phyloP scores from a whole-genome alignment of 2,329 filamentous ascomycete genomes.

The Cordyceps militaris region DNA sequence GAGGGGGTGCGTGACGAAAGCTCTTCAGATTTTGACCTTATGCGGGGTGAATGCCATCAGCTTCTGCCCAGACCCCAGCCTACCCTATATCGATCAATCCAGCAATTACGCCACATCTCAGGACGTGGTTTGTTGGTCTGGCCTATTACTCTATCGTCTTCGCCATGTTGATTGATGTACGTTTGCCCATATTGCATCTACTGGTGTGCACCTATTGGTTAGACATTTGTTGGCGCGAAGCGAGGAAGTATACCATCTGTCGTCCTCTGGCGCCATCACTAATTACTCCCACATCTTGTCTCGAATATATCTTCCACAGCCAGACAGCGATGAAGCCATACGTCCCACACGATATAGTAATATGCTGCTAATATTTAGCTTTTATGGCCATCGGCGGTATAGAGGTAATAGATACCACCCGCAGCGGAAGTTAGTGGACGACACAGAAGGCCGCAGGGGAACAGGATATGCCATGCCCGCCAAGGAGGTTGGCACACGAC shows the following conservation, averaged over 20 bases:
- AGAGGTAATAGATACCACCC: constrained; percentile 19
- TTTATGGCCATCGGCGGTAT: not conserved
- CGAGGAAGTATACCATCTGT: no score
- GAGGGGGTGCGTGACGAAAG: not conserved
- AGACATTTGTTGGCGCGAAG: no score
- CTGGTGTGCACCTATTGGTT: no score
- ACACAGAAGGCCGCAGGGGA: constrained; percentile 10
- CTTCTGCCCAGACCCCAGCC: not conserved
- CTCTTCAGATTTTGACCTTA: not conserved
- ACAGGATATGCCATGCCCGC: constrained; percentile 40
- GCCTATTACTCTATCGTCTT: no score
- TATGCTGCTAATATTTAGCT: constrained; percentile 48
- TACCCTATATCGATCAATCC: not conserved
- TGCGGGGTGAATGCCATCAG: not conserved
- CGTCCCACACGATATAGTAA: constrained; percentile 76
- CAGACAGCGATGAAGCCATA: constrained; percentile 72
- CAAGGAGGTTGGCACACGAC: constrained; percentile 71
- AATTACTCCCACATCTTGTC: no score
- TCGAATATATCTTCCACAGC: constrained; percentile 64
- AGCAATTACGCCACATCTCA: no score
- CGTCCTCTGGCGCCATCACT: no score
- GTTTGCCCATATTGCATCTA: no score
- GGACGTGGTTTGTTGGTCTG: no score
- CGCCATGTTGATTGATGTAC: no score
- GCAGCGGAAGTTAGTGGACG: constrained; percentile 16